Evolutionary conservation across 1,284 basidiomycete genomes (phyloP).

Genomic region (Sanghuangporus baumii): DNA sequence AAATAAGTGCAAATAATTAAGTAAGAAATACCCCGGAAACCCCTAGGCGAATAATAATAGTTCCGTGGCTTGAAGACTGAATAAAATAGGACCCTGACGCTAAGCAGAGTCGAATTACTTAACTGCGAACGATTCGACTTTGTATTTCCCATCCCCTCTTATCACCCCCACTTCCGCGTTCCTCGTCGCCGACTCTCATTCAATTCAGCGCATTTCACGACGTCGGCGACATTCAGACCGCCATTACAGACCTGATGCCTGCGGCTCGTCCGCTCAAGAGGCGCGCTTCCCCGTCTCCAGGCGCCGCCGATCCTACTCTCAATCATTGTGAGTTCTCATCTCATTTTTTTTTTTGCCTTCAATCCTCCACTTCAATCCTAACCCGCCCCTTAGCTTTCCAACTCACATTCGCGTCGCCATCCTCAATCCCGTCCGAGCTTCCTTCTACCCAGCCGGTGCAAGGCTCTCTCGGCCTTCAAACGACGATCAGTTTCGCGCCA

Average conservation of each 20-base stretch:
- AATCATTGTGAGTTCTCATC: not conserved
- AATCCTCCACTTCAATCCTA: not conserved
- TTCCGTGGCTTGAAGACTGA: not conserved
- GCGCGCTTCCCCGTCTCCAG: not conserved
- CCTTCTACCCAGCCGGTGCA: not conserved
- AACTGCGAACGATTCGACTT: not conserved
- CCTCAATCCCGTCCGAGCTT: not conserved
- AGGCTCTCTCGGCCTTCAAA: conserved; percentile 28
- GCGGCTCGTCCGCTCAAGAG: not conserved
- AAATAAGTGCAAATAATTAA: not conserved
- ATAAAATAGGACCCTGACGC: not conserved
- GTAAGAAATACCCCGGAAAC: not conserved
- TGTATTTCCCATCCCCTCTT: conserved; percentile 3
- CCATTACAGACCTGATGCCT: not conserved
- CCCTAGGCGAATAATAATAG: not conserved
- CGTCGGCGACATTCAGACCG: not conserved
- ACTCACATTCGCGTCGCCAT: not conserved
- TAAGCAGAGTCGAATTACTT: not conserved
- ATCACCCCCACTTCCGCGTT: not conserved
- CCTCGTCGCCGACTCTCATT: not conserved
- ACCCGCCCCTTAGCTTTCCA: not conserved
- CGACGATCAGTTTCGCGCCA: conserved; percentile 41
- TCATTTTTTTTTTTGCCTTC: not conserved
- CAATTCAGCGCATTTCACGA: not conserved
- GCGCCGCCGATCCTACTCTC: not conserved